These are phyloP conservation scores for Leccinum uliginosum DNA, from an alignment of 768 basidiomycete species.

Conservation along the genomic window DNA sequence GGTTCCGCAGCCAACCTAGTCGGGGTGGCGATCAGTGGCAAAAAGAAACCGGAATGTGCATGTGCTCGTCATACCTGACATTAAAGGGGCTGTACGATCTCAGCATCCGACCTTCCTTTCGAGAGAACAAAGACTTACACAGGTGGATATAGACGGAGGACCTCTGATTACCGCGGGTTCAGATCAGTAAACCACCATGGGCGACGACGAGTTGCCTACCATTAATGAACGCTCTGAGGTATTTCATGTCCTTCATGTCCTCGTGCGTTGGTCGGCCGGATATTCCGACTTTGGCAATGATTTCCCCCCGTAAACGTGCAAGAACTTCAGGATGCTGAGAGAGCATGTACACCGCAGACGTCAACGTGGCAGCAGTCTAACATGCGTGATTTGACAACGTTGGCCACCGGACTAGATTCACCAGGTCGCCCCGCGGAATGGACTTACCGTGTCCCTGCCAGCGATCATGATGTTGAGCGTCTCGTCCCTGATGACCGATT, in stretches of 20 bases:
- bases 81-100: slow-evolving; percentile 16
- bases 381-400: background rate
- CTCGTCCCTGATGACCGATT: slow-evolving; percentile 24
- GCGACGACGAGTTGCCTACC: slow-evolving; percentile 32
- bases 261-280: slow-evolving; percentile 48
- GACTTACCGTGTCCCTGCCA: slow-evolving; percentile 40
- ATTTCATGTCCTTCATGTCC: slow-evolving; percentile 60
- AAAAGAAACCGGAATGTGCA: background rate
- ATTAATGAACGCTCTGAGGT: slow-evolving; percentile 60
- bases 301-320: slow-evolving; percentile 50
- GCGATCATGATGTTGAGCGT: slow-evolving; percentile 28
- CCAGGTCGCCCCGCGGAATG: background rate
- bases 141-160: slow-evolving; percentile 30
- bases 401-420: background rate
- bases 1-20: slow-evolving; percentile 14
- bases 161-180: slow-evolving; percentile 21
- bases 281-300: slow-evolving; percentile 47
- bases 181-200: background rate
- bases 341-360: slow-evolving; percentile 41
- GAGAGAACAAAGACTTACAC: slow-evolving; percentile 17
- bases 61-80: slow-evolving; percentile 14
- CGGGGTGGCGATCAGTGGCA: background rate
- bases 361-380: slow-evolving; percentile 32
- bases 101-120: background rate
- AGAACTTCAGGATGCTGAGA: slow-evolving; percentile 48